Base-by-base conservation (phyloP, 139 green algal species). In the Spirogloea muscicola region DNA sequence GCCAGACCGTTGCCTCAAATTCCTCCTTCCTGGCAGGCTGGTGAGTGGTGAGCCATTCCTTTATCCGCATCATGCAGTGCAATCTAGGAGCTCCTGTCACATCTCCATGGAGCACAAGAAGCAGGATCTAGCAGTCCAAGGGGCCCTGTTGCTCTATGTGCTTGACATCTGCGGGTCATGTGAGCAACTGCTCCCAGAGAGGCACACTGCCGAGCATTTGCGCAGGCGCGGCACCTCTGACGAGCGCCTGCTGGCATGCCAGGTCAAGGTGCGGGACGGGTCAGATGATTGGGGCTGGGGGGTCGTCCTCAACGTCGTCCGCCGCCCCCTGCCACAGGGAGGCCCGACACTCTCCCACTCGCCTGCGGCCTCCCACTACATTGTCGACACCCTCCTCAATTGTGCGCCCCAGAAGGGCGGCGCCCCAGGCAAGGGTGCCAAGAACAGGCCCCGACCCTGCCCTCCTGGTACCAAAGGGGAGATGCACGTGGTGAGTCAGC, bases 261-360 rank as follows among this genome's bases (percentile, higher is more conserved):
- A 79, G 71, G 33, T 81, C 16, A 52, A 44, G 16, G 60, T 80
- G 59, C 25, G 34, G 61, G 51, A 82, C 38, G 76, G 72, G 1
- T 6, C 39, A 9, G 59, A 72, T 37, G 84, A 96, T 41, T 97
- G 91, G 91, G 90, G 90, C 21, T 96, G 86, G 83, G 91, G 89
- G 9, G 82, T 96, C 5, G 78, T 95, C 2, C 80, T 96, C 4
- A 74, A 52, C 29, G 74, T 81, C 25, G 16, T 70, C 18, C 80
- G 73, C 46, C 10, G 33, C 13, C 16, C 21, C 37, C n/a, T n/a
- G n/a, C n/a, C n/a, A n/a, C n/a, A n/a, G n/a, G n/a, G n/a, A n/a
- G n/a, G n/a, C n/a, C 69, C 39, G 18, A 9, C 38, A 6, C 34
- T 38, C 16, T n/a, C 16, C 16, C 40, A 33, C 1, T 43, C 52